Base-by-base conservation (phyloP, 1,284 basidiomycete species). In the Puccinia sorghi region DNA sequence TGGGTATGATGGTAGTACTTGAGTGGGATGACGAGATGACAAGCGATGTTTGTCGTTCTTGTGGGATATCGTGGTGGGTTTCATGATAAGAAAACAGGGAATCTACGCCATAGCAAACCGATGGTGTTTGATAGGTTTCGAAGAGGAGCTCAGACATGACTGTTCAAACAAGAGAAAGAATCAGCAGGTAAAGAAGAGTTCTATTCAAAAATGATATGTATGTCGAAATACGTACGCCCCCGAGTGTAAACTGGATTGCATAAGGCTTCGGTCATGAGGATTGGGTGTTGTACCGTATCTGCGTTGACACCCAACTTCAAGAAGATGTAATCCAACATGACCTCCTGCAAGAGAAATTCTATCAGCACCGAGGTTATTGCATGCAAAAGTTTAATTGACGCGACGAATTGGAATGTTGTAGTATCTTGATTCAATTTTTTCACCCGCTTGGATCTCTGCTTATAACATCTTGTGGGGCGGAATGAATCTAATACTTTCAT, bases 131-230 rank as follows among this genome's bases (percentile, higher is more conserved):
- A 84, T 99, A 99, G 66, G 91, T 89, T 86, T 99, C 97, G 84
- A 99, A 99, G 85, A 99, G 89, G 32, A 99, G 89, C 84, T 99
- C 97, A 0, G 94, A 95, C 37, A 94, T 97, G 80, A 97, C 92
- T 92, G 82, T 11, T 17, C 39, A n/a, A 1, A 17, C 22, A 56
- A 80, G 3, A 50, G 39, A 63, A 46, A 77, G 22, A 56, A 80
- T 7, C 39, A 48, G n/a, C n/a, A n/a, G n/a, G n/a, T n/a, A 50
- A 71, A 27, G 6, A 46, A 43, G 22, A 20, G 0, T 32, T 54
- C 7, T 17, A 54, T n/a, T 37, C 22, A n/a, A 71, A n/a, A n/a
- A n/a, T n/a, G n/a, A n/a, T n/a, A n/a, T n/a, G n/a, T n/a, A n/a
- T n/a, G 9, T 15, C 12, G n/a, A 12, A 8, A 20, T 22, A 88